Base-by-base conservation (phyloP, 441 rosid species). In the Theobroma grandiflorum region DNA sequence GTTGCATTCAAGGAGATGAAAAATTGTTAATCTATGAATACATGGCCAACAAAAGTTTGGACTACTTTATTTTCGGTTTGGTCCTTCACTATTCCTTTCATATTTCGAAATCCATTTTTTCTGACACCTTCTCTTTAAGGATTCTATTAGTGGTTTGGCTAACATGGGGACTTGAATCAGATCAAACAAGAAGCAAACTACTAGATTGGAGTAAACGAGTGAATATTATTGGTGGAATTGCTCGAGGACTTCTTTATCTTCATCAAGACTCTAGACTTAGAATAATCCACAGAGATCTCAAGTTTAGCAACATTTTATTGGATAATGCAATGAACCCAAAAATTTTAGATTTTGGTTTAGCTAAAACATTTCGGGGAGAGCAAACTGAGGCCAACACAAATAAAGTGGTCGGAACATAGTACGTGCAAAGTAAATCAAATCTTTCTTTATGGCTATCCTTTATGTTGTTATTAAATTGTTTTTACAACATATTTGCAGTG, bases 341-440 rank as follows among this genome's bases (percentile, higher is more conserved):
- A 73, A 87, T 87, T n/a, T 85, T 87, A 16, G 90, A 89, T 70
- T 87, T 87, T 22, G 89, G 90, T 43, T n/a, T 85, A 66, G 90
- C 86, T 31, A 87, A 84, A 73, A 82, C 84, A 11, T 89, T 80
- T 53, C 74, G 75, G 7, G 83, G 82, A 31, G 80, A 87, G 50
- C 79, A 83, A 55, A 85, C 79, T 53, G 89, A 82, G 68, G 86
- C 75, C 45, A 86, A 81, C 59, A 87, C 90, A 22, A 84, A 70
- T 1, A 82, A 84, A 75, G 84, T 89, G 66, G 82, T 89, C 6
- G 91, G 89, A 38, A 89, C 88, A 58, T 85, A 82, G 91, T 89
- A 82, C 0, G 31, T 26, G 1, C 31, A 26, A 26, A 26, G 31
- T 26, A 26, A 26, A 26, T 26, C 31, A 26, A 26, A 26, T 26